These are phyloP conservation scores for Malus hybrid DNA, from an alignment of 331 rosid species.

Conservation along the genomic window DNA sequence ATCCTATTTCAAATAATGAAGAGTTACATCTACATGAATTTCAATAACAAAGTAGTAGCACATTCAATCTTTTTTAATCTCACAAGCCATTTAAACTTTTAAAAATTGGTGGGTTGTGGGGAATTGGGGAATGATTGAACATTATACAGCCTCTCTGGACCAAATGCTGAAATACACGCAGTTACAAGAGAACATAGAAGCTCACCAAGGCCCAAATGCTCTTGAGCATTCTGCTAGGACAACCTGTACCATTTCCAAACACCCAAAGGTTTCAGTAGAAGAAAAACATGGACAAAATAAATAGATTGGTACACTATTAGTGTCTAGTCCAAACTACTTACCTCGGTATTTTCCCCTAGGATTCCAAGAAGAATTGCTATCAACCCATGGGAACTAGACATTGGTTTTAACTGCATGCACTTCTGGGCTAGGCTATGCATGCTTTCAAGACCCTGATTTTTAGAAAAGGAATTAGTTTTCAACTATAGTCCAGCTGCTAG, in stretches of 20 bases:
- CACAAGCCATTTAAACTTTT: neutral
- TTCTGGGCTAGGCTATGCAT: conserved; percentile 74
- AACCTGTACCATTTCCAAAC: conserved; percentile 57
- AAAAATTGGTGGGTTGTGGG: neutral
- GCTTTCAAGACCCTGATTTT: conserved; percentile 80
- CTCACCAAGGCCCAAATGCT: conserved; percentile 98
- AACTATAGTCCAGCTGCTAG: conserved; percentile 11
- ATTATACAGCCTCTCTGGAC: neutral
- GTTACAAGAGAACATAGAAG: conserved; percentile 8
- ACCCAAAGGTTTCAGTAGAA: conserved; percentile 12
- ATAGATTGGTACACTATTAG: neutral
- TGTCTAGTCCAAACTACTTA: conserved; percentile 17
- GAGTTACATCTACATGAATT: conserved; percentile 5
- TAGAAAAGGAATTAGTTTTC: conserved; percentile 5
- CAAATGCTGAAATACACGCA: neutral
- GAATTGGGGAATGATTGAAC: neutral
- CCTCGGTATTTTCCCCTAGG: conserved; percentile 92
- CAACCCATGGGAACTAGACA: conserved; percentile 48
- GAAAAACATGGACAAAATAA: conserved; percentile 8
- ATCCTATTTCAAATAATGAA: conserved; percentile 52
- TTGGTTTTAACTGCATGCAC: conserved; percentile 72
- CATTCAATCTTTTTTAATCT: neutral
- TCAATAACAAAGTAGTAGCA: neutral
- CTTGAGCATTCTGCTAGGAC: conserved; percentile 87
- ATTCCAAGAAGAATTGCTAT: conserved; percentile 64